Evolutionary conservation across 2,329 filamentous ascomycete genomes (phyloP).

Genomic region (Fusarium lyarnte): DNA sequence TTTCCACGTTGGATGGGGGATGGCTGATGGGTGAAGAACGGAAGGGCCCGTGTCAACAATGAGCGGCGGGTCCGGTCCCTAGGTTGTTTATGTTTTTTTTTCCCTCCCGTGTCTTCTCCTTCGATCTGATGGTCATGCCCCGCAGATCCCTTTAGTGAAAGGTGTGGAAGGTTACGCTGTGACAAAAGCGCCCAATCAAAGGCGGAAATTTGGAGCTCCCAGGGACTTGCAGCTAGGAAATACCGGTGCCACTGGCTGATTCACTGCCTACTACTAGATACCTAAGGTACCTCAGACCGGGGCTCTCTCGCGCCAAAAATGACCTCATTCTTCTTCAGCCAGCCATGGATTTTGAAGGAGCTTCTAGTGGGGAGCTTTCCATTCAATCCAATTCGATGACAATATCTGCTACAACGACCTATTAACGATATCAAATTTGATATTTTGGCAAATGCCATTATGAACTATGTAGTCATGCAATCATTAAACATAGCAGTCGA

Average conservation of each 20-base stretch:
- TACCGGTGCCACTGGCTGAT: not conserved
- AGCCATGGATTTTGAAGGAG: not conserved
- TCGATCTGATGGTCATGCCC: slow-evolving; percentile 17
- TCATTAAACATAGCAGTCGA: not conserved
- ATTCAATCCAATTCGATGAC: not conserved
- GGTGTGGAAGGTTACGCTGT: not conserved
- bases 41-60: slow-evolving; percentile 21
- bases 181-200: slow-evolving; percentile 4
- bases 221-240: not conserved
- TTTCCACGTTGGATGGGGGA: slow-evolving; percentile 26
- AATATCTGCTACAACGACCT: not conserved
- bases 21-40: slow-evolving; percentile 7
- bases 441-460: not conserved
- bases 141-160: slow-evolving; percentile 20
- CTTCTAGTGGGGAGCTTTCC: not conserved
- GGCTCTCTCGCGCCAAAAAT: not conserved
- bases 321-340: not conserved
- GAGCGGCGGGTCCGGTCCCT: slow-evolving; percentile 22
- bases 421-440: not conserved
- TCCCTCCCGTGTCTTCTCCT: slow-evolving; percentile 8
- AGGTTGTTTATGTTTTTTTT: slow-evolving; percentile 41
- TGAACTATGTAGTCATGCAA: not conserved
- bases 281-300: not conserved
- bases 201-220: not conserved
- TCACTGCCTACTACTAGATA: not conserved